Percentiles rank a stretch among this genome's conserved stretches.
Conservation (phyloP, 2,329 filamentous ascomycete species). For the Pseudocercospora fijiensis region DNA sequence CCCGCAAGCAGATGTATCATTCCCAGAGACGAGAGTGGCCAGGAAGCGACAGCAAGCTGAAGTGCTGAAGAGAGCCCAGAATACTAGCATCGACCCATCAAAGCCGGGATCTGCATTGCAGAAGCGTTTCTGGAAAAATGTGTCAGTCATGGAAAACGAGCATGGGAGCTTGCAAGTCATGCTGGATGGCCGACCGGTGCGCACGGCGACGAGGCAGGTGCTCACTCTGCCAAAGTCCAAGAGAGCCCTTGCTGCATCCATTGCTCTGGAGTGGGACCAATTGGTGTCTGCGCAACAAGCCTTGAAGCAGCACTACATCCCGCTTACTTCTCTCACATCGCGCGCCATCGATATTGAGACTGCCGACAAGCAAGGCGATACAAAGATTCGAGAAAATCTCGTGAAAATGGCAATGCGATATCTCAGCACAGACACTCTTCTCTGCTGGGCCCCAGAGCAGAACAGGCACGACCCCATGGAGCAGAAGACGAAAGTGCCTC, state of each 20-base stretch:
- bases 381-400: conserved; percentile 62
- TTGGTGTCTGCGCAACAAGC: conserved; percentile 80
- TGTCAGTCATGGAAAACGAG: conserved; percentile 65
- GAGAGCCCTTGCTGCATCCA: conserved; percentile 75
- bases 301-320: conserved; percentile 81
- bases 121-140: conserved; percentile 88
- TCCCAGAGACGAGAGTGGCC: conserved; percentile 50
- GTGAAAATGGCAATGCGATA: conserved; percentile 74
- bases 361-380: conserved; percentile 59
- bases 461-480: conserved; percentile 47
- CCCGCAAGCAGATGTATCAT: conserved; percentile 51
- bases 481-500: conserved; percentile 31
- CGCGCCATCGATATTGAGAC: conserved; percentile 77
- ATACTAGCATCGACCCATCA: conserved; percentile 43
- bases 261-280: conserved; percentile 91
- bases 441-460: conserved; percentile 77
- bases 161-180: conserved; percentile 62
- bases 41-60: conserved; percentile 54
- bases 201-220: conserved; percentile 70
- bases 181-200: conserved; percentile 76
- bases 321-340: conserved; percentile 79
- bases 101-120: conserved; percentile 54
- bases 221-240: conserved; percentile 73
- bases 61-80: conserved; percentile 48
- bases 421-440: conserved; percentile 83